A percentile compares a stretch with the other conserved stretches of the same genome.
These are phyloP conservation scores for Russula lepida DNA, from an alignment of 768 basidiomycete genomes.

Conservation along the genomic window DNA sequence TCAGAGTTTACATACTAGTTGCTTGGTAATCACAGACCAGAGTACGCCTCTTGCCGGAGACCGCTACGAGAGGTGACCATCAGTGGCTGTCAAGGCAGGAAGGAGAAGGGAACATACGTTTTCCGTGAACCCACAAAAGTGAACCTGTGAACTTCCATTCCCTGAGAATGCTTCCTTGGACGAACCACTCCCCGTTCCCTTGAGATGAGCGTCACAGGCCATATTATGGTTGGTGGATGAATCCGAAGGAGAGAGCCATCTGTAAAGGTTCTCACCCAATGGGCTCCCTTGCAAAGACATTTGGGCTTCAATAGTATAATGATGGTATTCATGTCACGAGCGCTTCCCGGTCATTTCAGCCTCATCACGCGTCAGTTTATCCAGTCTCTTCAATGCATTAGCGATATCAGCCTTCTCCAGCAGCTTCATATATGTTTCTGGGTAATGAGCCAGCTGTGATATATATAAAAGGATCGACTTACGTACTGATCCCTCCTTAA, in stretches of 20 bases:
- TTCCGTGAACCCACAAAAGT: neutral
- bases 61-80: neutral
- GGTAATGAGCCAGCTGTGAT: neutral
- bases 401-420: neutral
- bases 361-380: neutral
- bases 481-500: neutral
- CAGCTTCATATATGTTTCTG: constrained; percentile 2
- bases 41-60: neutral
- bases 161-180: neutral
- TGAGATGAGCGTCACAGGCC: neutral
- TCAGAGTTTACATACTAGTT: neutral
- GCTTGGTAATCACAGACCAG: neutral
- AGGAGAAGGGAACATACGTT: neutral
- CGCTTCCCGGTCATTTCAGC: too few relatives aligned
- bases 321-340: neutral
- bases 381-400: neutral
- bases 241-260: neutral
- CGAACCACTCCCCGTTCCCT: neutral
- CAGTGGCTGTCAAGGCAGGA: neutral
- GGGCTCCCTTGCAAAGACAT: too few relatives aligned
- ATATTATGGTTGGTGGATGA: neutral
- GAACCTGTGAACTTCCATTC: neutral
- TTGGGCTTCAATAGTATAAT: too few relatives aligned
- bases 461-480: neutral
- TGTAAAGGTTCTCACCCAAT: neutral